Conservation (phyloP, 805 yeast genomes). For the Yamadazyma sp. region DNA sequence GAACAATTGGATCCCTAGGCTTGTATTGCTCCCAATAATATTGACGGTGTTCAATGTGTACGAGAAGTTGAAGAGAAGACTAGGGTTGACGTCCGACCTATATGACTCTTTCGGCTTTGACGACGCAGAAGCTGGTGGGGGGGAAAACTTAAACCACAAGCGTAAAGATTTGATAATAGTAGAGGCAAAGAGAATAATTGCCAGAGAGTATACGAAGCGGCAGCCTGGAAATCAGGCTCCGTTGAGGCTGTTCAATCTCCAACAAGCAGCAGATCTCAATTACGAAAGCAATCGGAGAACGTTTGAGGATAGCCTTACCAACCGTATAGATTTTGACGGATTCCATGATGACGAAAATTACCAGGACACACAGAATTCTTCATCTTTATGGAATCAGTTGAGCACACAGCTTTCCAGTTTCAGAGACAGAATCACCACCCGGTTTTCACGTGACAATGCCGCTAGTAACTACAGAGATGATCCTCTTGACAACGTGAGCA, state of each 20-base stretch:
- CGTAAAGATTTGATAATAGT: slow-evolving; percentile 38
- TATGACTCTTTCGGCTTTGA: slow-evolving; percentile 42
- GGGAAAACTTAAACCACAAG: slow-evolving; percentile 22
- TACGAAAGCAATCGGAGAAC: slow-evolving; percentile 27
- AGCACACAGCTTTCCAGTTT: slow-evolving; percentile 10
- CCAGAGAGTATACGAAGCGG: slow-evolving; percentile 33
- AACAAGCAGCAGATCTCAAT: slow-evolving; percentile 25
- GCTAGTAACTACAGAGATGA: slow-evolving; percentile 26
- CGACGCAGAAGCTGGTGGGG: slow-evolving; percentile 21
- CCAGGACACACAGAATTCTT: no score
- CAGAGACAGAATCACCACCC: slow-evolving; percentile 7
- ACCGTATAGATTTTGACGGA: slow-evolving; percentile 24
- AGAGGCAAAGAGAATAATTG: slow-evolving; percentile 42
- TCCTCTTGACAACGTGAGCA: slow-evolving; percentile 22
- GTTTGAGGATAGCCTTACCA: slow-evolving; percentile 23
- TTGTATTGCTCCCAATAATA: slow-evolving; percentile 67
- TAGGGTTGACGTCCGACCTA: slow-evolving; percentile 38
- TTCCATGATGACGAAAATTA: slow-evolving; percentile 12
- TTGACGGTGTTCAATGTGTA: slow-evolving; percentile 66
- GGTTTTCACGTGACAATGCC: not conserved
- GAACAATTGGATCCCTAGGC: slow-evolving; percentile 74
- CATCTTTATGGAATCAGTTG: slow-evolving; percentile 23
- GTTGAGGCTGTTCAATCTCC: slow-evolving; percentile 30
- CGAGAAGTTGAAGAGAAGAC: slow-evolving; percentile 50
- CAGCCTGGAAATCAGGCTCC: slow-evolving; percentile 10